These are phyloP conservation scores for Alternaria tenuissima DNA, from an alignment of 2,329 filamentous ascomycete genomes.

Conservation along the genomic window DNA sequence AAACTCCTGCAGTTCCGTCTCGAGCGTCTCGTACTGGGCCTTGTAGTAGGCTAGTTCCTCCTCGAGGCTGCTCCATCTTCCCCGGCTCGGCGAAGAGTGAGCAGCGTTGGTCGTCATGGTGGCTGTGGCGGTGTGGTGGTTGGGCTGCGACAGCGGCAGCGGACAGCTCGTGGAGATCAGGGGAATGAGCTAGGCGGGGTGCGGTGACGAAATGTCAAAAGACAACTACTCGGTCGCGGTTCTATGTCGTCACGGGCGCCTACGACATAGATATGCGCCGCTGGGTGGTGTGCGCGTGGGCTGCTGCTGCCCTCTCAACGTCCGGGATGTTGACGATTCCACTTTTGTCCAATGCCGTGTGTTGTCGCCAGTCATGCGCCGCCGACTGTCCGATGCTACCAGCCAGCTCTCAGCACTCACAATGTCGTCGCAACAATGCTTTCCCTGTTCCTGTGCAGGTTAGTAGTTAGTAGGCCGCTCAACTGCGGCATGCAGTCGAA, in stretches of 20 bases:
- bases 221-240: conserved; percentile 3
- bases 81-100: conserved; percentile 42
- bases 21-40: conserved; percentile 89
- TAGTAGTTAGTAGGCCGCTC: conserved; percentile 44
- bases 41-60: conserved; percentile 95
- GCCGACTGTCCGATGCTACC: conserved; percentile 28
- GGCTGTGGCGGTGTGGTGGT: conserved; percentile 39
- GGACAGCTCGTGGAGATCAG: conserved; percentile 30
- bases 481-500: conserved; percentile 32
- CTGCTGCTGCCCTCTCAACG: conserved; percentile 26
- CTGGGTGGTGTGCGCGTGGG: conserved; percentile 21
- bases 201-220: conserved; percentile 15
- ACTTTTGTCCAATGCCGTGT: conserved; percentile 30
- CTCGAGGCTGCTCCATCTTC: conserved; percentile 57
- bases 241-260: conserved; percentile 11
- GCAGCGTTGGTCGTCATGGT: conserved; percentile 30
- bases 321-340: conserved; percentile 27
- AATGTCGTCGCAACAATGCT: conserved; percentile 16
- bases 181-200: conserved; percentile 37
- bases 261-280: conserved; percentile 7
- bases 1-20: conserved; percentile 91
- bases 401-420: conserved; percentile 16
- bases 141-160: conserved; percentile 28
- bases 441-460: conserved; percentile 42
- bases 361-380: conserved; percentile 37